Conservation (phyloP, 106 monocot genomes). For the Allium cepa region DNA sequence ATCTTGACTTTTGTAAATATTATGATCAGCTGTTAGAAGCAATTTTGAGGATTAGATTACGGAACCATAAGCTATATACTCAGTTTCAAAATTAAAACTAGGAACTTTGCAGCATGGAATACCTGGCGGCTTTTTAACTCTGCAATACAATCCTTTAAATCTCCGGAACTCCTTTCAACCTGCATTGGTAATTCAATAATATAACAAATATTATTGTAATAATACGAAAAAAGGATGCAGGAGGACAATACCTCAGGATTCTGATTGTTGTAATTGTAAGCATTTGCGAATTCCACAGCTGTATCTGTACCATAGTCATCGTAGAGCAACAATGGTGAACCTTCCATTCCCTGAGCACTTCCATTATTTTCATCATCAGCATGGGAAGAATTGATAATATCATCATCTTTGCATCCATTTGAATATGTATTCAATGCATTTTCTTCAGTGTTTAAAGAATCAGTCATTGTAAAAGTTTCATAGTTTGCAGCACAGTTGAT, state of each 20-base stretch:
- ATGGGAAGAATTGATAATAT: not conserved
- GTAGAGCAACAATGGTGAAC: not conserved
- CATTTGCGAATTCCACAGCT: constrained; percentile 2
- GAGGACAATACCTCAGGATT: constrained; percentile 8
- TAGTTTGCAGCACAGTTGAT: no score
- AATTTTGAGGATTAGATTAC: no score
- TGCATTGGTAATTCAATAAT: not conserved
- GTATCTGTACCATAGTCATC: no score
- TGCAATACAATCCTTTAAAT: constrained; percentile 10
- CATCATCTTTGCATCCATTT: constrained; percentile 1
- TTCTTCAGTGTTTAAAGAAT: not conserved
- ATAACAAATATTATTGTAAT: not conserved
- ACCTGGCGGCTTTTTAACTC: constrained; percentile 28
- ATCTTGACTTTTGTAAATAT: no score
- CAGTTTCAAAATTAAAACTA: not conserved
- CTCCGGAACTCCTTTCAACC: constrained; percentile 10
- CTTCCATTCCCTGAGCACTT: not conserved
- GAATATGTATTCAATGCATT: not conserved
- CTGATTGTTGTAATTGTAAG: constrained; percentile 5
- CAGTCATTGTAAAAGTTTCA: constrained; percentile 7
- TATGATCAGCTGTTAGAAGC: no score
- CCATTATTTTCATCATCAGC: constrained; percentile 1
- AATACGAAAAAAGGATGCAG: not conserved
- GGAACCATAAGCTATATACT: no score
- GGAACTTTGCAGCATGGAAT: not conserved